A percentile compares a stretch with the other conserved stretches of the same genome.
Conservation (phyloP, 805 yeast species). For the Vanderwaltozyma verrucispora region DNA sequence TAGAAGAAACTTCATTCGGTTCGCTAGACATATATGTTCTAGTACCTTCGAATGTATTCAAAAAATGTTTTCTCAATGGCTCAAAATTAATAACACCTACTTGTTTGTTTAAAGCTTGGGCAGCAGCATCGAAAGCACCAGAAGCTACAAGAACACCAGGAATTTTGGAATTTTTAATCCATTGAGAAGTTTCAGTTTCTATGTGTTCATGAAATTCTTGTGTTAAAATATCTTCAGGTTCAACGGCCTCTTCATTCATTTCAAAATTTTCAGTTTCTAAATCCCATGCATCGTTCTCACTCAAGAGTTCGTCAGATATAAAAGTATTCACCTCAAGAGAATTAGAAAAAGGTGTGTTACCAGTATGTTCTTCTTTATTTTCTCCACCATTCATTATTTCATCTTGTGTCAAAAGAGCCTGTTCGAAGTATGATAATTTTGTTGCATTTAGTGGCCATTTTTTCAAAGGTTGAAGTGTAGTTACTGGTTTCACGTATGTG, state of each 20-base stretch:
- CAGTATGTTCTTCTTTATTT: constrained; percentile 17
- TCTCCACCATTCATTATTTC: constrained; percentile 49
- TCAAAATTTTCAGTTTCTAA: constrained; percentile 71
- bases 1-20: constrained; percentile 60
- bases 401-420: constrained; percentile 67
- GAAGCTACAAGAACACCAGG: constrained; percentile 93
- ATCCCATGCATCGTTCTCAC: constrained; percentile 71
- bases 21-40: constrained; percentile 63
- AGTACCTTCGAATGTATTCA: constrained; percentile 74
- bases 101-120: constrained; percentile 84
- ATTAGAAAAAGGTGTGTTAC: constrained; percentile 12
- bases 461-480: constrained; percentile 32
- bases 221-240: constrained; percentile 32
- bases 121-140: constrained; percentile 94
- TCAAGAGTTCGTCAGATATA: constrained; percentile 30
- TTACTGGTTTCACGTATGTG: constrained; percentile 38
- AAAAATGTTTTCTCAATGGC: constrained; percentile 73
- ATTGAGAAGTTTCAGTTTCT: constrained; percentile 53
- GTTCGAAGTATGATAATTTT: constrained; percentile 72
- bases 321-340: too few species aligned
- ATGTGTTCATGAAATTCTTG: constrained; percentile 28
- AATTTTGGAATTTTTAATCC: constrained; percentile 83
- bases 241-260: constrained; percentile 45
- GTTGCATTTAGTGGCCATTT: constrained; percentile 82
- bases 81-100: constrained; percentile 78